phyloP scores from a whole-genome alignment of 306 rosid species.

The Cucurbita argyrosperma region DNA sequence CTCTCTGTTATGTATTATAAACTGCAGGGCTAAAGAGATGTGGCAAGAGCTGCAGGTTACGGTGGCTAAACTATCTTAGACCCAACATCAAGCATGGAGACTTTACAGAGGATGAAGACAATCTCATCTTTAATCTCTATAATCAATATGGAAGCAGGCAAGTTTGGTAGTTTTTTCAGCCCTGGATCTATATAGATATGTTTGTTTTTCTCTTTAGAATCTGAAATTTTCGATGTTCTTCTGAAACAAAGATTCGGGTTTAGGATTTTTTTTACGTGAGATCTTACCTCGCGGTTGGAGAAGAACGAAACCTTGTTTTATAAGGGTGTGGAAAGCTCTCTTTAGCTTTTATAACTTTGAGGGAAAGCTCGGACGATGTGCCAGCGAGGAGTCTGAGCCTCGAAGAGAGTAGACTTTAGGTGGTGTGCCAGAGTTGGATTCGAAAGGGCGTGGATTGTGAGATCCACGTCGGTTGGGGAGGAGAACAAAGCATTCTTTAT shows the following conservation, averaged over 20 bases:
- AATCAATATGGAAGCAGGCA: constrained; percentile 71
- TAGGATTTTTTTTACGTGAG: neutral
- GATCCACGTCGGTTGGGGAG: no score
- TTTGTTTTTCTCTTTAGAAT: neutral
- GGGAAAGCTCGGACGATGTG: no score
- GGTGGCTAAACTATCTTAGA: constrained; percentile 85
- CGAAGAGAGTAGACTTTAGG: no score
- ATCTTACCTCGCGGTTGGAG: no score
- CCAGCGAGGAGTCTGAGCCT: no score
- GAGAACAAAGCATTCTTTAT: no score
- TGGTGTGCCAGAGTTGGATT: no score
- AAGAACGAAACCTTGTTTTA: no score
- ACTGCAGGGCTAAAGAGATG: constrained; percentile 59
- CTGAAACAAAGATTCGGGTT: neutral
- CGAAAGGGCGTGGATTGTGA: no score
- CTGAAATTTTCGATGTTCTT: neutral
- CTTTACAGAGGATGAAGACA: constrained; percentile 73
- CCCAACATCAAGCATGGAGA: constrained; percentile 86
- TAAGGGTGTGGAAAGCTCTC: no score
- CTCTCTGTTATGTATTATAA: neutral
- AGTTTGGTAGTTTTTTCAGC: neutral
- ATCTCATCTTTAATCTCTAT: constrained; percentile 43
- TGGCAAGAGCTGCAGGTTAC: constrained; percentile 79
- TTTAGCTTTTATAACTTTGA: no score
- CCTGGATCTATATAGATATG: neutral